Percentiles rank a stretch among this genome's conserved stretches.
phyloP scores from a whole-genome alignment of 495 filamentous ascomycete genomes.

The Friedmanniomyces endolithicus region DNA sequence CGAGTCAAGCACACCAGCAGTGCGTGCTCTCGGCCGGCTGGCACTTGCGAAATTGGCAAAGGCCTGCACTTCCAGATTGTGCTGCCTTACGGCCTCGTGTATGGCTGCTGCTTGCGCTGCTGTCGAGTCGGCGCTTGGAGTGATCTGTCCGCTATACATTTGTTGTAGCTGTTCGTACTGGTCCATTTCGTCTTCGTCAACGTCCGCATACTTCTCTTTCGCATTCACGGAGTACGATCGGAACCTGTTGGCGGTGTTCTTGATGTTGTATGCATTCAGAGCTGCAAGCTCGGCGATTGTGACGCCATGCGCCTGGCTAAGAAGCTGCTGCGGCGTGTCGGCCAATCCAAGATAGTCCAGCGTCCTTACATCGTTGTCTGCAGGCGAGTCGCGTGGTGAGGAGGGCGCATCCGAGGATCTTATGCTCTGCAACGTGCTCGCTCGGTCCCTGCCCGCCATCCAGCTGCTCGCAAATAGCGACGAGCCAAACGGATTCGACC shows the following conservation, averaged over 20 bases:
- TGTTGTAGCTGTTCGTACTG: constrained; percentile 33
- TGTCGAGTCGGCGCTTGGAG: constrained; percentile 55
- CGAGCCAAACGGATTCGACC: constrained; percentile 66
- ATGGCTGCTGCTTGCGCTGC: constrained; percentile 66
- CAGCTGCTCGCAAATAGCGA: constrained; percentile 83
- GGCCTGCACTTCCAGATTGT: constrained; percentile 86
- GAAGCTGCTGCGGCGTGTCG: constrained; percentile 73
- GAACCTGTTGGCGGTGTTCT: constrained; percentile 73
- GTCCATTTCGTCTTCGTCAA: constrained; percentile 56
- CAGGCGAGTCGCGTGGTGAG: constrained; percentile 76
- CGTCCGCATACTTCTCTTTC: constrained; percentile 90
- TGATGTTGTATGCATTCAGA: constrained; percentile 46
- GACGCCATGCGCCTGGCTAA: constrained; percentile 37
- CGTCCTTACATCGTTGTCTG: constrained; percentile 82
- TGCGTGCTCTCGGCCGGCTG: constrained; percentile 75
- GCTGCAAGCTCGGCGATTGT: constrained; percentile 65
- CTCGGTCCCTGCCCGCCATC: constrained; percentile 60
- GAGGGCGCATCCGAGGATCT: constrained; percentile 75
- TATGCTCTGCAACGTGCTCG: constrained; percentile 77
- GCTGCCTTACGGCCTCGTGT: constrained; percentile 80
- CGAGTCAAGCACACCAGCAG: constrained; percentile 80
- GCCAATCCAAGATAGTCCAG: constrained; percentile 91
- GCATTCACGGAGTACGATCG: constrained; percentile 97
- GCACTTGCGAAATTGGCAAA: constrained; percentile 72
- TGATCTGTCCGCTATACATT: constrained; percentile 54